A percentile compares a stretch with the other conserved stretches of the same genome.
Conservation (phyloP, 352 stramenopile genomes). For the Pilasporangium apinafurcum region DNA sequence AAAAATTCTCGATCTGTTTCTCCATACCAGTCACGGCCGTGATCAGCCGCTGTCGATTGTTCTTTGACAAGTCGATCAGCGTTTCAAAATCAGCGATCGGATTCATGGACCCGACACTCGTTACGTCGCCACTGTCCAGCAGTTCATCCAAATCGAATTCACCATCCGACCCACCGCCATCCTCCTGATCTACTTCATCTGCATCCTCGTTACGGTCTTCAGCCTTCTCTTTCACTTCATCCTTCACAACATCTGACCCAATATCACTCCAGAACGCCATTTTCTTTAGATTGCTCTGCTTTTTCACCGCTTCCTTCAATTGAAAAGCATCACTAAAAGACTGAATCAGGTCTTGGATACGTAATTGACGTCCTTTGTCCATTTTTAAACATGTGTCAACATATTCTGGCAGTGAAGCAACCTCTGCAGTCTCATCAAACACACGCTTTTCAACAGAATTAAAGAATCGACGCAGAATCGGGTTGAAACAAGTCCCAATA, state of each 20-base stretch:
- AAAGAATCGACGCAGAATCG: conserved; percentile 68
- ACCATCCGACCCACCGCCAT: conserved; percentile 46
- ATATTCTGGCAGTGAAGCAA: conserved; percentile 47
- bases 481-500: conserved; percentile 61
- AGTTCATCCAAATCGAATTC: conserved; percentile 72
- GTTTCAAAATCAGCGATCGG: conserved; percentile 78
- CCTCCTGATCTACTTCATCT: conserved; percentile 14
- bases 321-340: conserved; percentile 69
- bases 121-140: conserved; percentile 55
- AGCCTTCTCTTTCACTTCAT: conserved; percentile 23
- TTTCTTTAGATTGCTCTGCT: conserved; percentile 58
- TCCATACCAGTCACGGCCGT: conserved; percentile 66
- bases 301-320: conserved; percentile 69
- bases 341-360: conserved; percentile 54
- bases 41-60: conserved; percentile 23
- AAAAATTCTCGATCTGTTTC: conserved; percentile 54
- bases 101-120: conserved; percentile 77
- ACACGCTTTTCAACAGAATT: conserved; percentile 50
- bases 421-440: conserved; percentile 32
- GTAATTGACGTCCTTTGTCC: conserved; percentile 31
- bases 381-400: conserved; percentile 61
- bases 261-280: conserved; percentile 80
- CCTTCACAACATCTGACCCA: conserved; percentile 14
- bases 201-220: conserved; percentile 7
- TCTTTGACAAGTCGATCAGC: conserved; percentile 51